Base-by-base conservation (phyloP, 345 rosid genomes). In the Citrus trifoliata region DNA sequence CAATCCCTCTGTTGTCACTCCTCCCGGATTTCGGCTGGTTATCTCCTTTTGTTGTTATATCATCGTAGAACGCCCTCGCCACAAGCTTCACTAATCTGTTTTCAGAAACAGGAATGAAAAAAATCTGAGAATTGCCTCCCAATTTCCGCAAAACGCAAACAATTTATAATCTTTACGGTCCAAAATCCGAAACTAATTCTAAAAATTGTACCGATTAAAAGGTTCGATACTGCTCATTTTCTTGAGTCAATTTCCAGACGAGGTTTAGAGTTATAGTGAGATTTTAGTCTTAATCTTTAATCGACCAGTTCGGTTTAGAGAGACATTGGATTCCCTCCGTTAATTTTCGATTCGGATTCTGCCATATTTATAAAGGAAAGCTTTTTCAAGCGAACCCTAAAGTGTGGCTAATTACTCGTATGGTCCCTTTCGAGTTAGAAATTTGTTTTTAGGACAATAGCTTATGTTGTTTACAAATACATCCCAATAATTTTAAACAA, bases 11-110 rank as follows among this genome's bases (percentile, higher is more conserved):
- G 76, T 88, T 91, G 61, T 93, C 98, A 72, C 89, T 85, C 67
- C 88, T 86, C 35, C 91, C 94, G 27, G 80, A 86, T 82, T 89
- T 95, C 24, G 93, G 93, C 83, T 91, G 97, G 84, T 86, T 92
- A 62, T 93, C 97, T 60, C 89, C 93, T 80, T 87, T 86, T 0
- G 91, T 90, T 10, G 93, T 82, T n/a, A 87, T 79, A 66, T 92
- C 93, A 85, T 95, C 96, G 73, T 93, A 95, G 76, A 95, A 93
- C 10, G 94, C 97, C 83, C 97, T 87, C 4, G 91, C 98, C 27
- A 86, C 82, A 42, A 92, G 90, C 85, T 87, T 95, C 85, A 93
- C 98, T 78, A 93, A 73, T 85, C 98, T 93, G 82, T 28, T 70
- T 40, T n/a, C 53, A 30, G 35, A 69, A 55, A 56, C 67, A 70